Evolutionary conservation across 176 grass and related monocot species (phyloP), one percentile per base, ranked within the genome.

Genomic region (Avena insularis): DNA sequence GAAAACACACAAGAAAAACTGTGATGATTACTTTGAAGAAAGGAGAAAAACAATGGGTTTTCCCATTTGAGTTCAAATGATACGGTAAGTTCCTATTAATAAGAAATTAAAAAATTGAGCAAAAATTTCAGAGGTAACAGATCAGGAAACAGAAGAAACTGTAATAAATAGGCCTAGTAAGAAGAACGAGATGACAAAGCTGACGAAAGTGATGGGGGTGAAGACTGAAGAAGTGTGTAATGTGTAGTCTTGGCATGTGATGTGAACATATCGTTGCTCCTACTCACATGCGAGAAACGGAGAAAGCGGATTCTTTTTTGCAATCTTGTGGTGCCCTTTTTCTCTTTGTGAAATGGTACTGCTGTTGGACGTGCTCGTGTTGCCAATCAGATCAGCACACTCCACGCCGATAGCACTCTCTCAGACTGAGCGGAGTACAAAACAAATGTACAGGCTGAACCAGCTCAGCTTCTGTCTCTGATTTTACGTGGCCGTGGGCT

Each of bases 401-500:
- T 68, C 71, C 27, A 49, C 21, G 31, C 7, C 47, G 21, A n/a
- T 31, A 82, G 77, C 68, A 73, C 63, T 89, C 53, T 58, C 40
- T 58, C 55, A 40, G 49, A 86, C 60, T 45, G 77, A 55, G 21
- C 35, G 85, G 68, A 58, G 79, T 77, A 91, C 66, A 63, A 81
- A 83, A 98, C 90, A 94, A 90, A 87, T 92, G 80, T 89, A 87
- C 93, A 92, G 85, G 82, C 61, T 86, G 90, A 90, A 90, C 91
- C 92, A 94, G 90, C 85, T 89, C 90, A 83, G 43, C 77, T 69
- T 60, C 11, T 69, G 76, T 84, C 80, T 64, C 79, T 67, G 64
- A 66, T 61, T 74, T 19, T 25, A 79, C 38, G 84, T 67, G 62
- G 29, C 54, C 61, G 79, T 86, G 75, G 20, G 12, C 60, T 43